These are phyloP conservation scores for Mallotus nudiflorus DNA, from an alignment of 345 rosid species.

Conservation along the genomic window DNA sequence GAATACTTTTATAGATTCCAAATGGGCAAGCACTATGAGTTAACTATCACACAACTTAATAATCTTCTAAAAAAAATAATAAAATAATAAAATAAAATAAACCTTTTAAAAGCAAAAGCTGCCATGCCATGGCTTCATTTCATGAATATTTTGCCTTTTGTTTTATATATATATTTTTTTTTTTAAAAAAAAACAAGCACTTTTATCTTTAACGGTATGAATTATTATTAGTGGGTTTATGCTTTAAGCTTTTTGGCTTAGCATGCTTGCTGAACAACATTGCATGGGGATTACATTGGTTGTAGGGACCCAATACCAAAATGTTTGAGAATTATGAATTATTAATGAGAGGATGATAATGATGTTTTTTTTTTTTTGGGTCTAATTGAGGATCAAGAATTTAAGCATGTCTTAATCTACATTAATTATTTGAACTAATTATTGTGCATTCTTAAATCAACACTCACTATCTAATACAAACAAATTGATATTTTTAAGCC, in stretches of 20 bases:
- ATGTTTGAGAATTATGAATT: not conserved
- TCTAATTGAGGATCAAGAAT: not conserved
- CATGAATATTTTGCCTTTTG: not conserved
- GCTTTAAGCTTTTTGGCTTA: not conserved
- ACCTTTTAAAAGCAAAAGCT: constrained; percentile 47
- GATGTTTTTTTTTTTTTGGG: not conserved
- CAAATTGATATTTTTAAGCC: not conserved
- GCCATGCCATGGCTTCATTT: constrained; percentile 4
- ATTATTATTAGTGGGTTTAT: not conserved
- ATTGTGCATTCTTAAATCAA: not conserved
- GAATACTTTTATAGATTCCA: constrained; percentile 35
- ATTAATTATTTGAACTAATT: not conserved
- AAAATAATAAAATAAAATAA: constrained; percentile 11
- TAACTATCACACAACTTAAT: constrained; percentile 22
- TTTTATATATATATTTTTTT: too few relatives aligned
- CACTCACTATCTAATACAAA: not conserved
- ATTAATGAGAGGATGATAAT: not conserved
- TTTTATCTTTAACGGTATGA: constrained; percentile 7
- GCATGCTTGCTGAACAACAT: not conserved
- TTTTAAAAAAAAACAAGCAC: not conserved
- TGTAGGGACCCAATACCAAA: not conserved
- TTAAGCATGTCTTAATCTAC: not conserved
- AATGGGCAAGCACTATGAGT: constrained; percentile 21
- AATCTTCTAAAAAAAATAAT: not conserved
- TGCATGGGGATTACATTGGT: not conserved